Base-by-base conservation (phyloP, 2,329 filamentous ascomycete species). In the Pyrenophora graminea region DNA sequence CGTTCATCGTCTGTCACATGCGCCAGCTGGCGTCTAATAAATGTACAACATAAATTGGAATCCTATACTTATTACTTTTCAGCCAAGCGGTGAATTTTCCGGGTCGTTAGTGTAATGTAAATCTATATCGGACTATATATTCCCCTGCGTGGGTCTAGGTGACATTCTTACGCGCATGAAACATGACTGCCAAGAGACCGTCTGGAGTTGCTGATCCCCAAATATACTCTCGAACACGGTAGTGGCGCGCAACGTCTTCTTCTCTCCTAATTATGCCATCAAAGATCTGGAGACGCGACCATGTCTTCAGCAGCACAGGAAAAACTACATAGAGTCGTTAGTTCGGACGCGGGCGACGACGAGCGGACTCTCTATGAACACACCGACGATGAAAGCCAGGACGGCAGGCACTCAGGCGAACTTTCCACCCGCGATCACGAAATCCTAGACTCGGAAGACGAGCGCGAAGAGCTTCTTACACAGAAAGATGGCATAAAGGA, bases 361-460 rank as follows among this genome's bases (percentile, higher is more conserved):
- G 66, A 67, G 32, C 64, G 57, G 43, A 68, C 68, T n/a, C 65
- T 66, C 25, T 66, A 62, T 61, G 67, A 72, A 19, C 62, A 59
- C 45, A 53, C 59, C 49, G 68, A 70, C 43, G 65, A 68, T 43
- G 69, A 74, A 17, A 53, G 56, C 45, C 67, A 64, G 48, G 66
- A 64, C 41, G 65, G 63, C 48, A 68, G 69, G 43, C 68, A 63
- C 3, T 76, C 70, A 19, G 64, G 54, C 37, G 75, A 76, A 23
- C 45, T 72, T 0, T 63, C 60, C 21, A 66, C 68, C 32, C 60
- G 55, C 49, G 76, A 76, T 42, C 64, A 69, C 27, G 73, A 76
- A 32, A 70, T 77, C 7, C 52, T 78, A n/a, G 70, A 74, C 21
- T 74, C 74, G 8, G 77, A 79, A 55, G 77, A 79, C 44, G 77